Evolutionary conservation across 176 grass and related monocot genomes (phyloP).

Genomic region (Phragmites australis): DNA sequence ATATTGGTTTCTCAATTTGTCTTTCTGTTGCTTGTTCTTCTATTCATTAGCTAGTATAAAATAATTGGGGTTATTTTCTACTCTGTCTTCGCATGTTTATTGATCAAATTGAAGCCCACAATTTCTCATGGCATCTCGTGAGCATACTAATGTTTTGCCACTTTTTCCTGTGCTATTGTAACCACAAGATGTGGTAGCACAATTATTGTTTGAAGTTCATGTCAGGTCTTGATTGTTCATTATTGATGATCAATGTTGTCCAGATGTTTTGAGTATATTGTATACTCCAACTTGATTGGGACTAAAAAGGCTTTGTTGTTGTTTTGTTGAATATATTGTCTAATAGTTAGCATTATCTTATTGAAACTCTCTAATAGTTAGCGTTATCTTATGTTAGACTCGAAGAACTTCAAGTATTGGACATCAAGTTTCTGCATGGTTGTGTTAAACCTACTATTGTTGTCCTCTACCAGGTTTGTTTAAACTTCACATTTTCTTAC

Average conservation of each 20-base stretch:
- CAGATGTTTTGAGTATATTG: constrained; percentile 20
- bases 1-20: constrained; percentile 12
- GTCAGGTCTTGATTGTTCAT: neutral
- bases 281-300: no score
- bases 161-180: constrained; percentile 1
- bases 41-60: constrained; percentile 6
- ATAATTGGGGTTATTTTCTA: neutral
- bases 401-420: constrained; percentile 97
- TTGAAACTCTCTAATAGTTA: constrained; percentile 49
- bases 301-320: no score
- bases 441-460: constrained; percentile 86
- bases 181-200: neutral
- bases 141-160: neutral
- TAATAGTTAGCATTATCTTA: neutral
- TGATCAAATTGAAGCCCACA: neutral
- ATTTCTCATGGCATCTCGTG: neutral
- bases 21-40: constrained; percentile 2
- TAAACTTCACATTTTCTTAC: neutral
- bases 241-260: neutral
- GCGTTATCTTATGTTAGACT: constrained; percentile 61
- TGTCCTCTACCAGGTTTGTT: constrained; percentile 85
- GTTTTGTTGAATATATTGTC: constrained; percentile 17
- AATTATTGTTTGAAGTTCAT: neutral
- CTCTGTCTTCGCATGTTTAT: neutral
- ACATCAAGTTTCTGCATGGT: constrained; percentile 96